Base-by-base conservation (phyloP, 2,329 filamentous ascomycete species). In the Fusarium newnesense region DNA sequence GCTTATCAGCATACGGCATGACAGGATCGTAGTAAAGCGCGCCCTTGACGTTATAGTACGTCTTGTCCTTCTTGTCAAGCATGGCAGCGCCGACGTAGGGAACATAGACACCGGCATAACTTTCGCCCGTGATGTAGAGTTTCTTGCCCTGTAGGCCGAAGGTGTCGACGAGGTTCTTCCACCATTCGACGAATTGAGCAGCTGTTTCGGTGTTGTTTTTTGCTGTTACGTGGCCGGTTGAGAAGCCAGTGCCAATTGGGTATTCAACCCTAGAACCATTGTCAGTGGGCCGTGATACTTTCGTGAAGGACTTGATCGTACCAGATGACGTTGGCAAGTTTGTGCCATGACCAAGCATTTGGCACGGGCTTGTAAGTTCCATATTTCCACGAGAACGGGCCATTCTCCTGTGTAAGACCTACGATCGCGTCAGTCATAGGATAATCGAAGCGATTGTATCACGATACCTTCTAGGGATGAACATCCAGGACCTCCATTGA, bases 401-500 rank as follows among this genome's bases (percentile, higher is more conserved):
- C 66, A 16, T 69, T 69, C 32, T 69, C 66, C 26, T 69, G 66
- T 2, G 67, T 63, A 5, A 69, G 58, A 9, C 66, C 66, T 67
- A 5, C 2, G 10, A 6, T 24, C 0, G 5, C 3, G 24, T 67
- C 11, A 67, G 46, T 21, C 1, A 19, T 12, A 11, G 2, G 10
- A 24, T 2, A 19, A 13, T 2, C 8, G 18, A 18, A 26, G 0
- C 4, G 2, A 1, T 16, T 2, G 0, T 21, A 0, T 10, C 0
- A 16, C 1, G 4, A 5, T 36, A 68, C 65, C 65, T 44, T 69
- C 66, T 8, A 69, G 3, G 4, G 66, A 69, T 1, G 66, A 69
- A 15, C 66, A 69, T 0, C 53, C 74, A 11, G 74, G 74, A 3
- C 74, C 74, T 26, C 74, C 74, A 2, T 76, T 76, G 8, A 76